A percentile compares a stretch with the other conserved stretches of the same genome.
Evolutionary conservation across 371 early-diverging fungal genomes (phyloP).

Genomic region (Conidiobolus incongruus): DNA sequence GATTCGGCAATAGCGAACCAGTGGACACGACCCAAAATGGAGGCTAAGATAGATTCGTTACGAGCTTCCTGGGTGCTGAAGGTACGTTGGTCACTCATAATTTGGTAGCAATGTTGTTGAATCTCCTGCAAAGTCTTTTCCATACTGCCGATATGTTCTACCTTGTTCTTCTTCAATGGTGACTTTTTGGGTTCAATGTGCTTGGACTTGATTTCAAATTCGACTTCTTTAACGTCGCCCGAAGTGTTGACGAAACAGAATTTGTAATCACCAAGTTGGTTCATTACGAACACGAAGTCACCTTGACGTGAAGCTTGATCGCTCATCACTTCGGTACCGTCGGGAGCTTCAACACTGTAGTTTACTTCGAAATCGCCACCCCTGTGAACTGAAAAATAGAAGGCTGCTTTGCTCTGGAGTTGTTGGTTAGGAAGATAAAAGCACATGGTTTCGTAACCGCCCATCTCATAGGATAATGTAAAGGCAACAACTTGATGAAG

Average conservation of each 20-base stretch:
- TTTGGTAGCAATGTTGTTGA: constrained; percentile 10
- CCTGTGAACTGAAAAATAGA: constrained; percentile 3
- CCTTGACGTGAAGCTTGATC: constrained; percentile 74
- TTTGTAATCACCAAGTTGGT: constrained; percentile 59
- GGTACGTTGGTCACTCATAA: constrained; percentile 54
- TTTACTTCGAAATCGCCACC: constrained; percentile 4
- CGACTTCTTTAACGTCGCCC: constrained; percentile 74
- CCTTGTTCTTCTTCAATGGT: constrained; percentile 11
- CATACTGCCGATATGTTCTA: constrained; percentile 27
- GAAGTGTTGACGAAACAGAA: constrained; percentile 88
- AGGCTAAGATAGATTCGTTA: constrained; percentile 26
- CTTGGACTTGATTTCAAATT: constrained; percentile 75
- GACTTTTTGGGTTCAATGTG: constrained; percentile 33
- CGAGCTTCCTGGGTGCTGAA: constrained; percentile 73
- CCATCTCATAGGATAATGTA: constrained; percentile 1
- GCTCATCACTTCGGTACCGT: constrained; percentile 14
- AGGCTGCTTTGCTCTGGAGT: not conserved
- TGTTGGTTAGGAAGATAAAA: not conserved
- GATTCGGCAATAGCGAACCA: constrained; percentile 68
- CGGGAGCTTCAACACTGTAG: not conserved
- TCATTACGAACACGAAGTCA: constrained; percentile 70
- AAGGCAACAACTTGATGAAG: not conserved
- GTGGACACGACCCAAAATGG: constrained; percentile 30
- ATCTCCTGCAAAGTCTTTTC: constrained; percentile 27
- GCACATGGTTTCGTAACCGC: constrained; percentile 1